Conservation (phyloP, 768 basidiomycete species). For the Naganishia randhawae region DNA sequence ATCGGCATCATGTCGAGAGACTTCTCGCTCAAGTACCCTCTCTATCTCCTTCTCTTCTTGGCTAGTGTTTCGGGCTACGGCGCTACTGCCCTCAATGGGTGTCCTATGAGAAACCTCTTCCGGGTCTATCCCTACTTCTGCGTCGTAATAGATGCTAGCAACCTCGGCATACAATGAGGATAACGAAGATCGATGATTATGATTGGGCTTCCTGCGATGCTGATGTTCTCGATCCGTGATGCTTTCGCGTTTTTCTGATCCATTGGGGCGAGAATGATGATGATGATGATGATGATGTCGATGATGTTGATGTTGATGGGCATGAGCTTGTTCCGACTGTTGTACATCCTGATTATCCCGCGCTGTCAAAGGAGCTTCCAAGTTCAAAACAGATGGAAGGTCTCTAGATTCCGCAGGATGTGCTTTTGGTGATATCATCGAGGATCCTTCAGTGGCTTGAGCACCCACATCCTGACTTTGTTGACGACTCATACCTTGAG, state of each 20-base stretch:
- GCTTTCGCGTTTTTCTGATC: neutral
- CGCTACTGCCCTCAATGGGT: neutral
- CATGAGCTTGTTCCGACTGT: neutral
- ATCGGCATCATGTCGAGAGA: conserved; percentile 5
- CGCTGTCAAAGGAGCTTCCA: neutral
- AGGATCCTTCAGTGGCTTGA: neutral
- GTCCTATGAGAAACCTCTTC: neutral
- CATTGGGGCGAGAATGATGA: neutral
- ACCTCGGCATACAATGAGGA: conserved; percentile 27
- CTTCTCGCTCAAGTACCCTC: conserved; percentile 10
- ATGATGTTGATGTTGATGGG: neutral
- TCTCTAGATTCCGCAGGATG: neutral
- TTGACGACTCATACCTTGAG: conserved; percentile 6
- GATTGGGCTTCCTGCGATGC: conserved; percentile 2
- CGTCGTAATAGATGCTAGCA: conserved; percentile 30
- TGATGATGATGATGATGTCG: conserved; percentile 1
- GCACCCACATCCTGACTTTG: neutral
- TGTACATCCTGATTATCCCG: neutral
- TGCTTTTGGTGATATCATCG: neutral
- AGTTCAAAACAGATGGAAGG: neutral
- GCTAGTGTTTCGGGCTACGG: neutral
- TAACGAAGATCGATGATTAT: conserved; percentile 21
- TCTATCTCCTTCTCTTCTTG: conserved; percentile 8
- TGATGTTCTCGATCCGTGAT: neutral
- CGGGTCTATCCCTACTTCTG: conserved; percentile 15